phyloP scores from a whole-genome alignment of 1,139 yeast species.

The Yamadazyma dushanensis region DNA sequence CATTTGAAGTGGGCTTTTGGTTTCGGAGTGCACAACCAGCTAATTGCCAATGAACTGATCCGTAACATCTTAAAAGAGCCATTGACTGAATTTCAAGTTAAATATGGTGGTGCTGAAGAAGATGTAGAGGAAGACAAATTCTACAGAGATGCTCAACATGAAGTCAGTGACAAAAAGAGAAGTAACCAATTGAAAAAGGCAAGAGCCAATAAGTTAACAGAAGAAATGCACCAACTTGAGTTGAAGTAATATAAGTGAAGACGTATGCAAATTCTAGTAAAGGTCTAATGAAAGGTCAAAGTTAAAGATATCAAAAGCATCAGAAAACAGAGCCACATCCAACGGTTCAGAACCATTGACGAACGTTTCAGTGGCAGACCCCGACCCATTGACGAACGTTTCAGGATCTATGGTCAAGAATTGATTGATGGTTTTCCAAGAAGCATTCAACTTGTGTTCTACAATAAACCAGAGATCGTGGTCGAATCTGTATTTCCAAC shows the following conservation, averaged over 20 bases:
- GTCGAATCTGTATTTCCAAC: slow-evolving; percentile 20
- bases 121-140: slow-evolving; percentile 18
- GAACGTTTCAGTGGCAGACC: too few relatives aligned
- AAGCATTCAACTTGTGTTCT: background rate
- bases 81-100: slow-evolving; percentile 30
- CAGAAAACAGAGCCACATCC: background rate
- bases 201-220: slow-evolving; percentile 31
- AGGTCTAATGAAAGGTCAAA: too few relatives aligned
- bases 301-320: too few relatives aligned
- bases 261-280: too few relatives aligned
- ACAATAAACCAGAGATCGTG: slow-evolving; percentile 12
- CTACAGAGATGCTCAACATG: slow-evolving; percentile 16
- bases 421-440: background rate
- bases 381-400: background rate
- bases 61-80: slow-evolving; percentile 46
- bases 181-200: slow-evolving; percentile 36
- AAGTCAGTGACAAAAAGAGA: slow-evolving; percentile 30
- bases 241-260: slow-evolving; percentile 8
- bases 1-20: slow-evolving; percentile 74
- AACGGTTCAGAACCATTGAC: too few relatives aligned
- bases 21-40: slow-evolving; percentile 63
- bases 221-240: slow-evolving; percentile 28
- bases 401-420: slow-evolving; percentile 5
- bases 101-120: slow-evolving; percentile 23
- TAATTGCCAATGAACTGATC: slow-evolving; percentile 50